Percentiles rank a stretch among this genome's conserved stretches.
Evolutionary conservation across 106 monocot species (phyloP).

Genomic region (Ottelia alismoides): DNA sequence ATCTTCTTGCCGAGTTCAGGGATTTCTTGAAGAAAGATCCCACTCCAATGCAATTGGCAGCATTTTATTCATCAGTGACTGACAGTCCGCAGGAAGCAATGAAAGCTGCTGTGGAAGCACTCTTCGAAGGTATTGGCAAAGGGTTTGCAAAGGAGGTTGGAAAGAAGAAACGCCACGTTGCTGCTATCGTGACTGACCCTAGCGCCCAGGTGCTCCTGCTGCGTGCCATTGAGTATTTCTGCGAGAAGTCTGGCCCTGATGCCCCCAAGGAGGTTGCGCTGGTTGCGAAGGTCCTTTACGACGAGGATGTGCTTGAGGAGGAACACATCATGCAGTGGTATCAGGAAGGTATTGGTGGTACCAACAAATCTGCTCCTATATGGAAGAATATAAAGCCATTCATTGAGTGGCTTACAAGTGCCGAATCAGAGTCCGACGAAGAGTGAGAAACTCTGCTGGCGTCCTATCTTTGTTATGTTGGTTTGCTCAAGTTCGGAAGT

Average conservation of each 20-base stretch:
- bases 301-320: conserved; percentile 65
- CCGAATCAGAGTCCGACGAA: conserved; percentile 34
- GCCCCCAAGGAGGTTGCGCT: conserved; percentile 64
- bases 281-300: conserved; percentile 58
- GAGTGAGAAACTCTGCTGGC: too few species aligned
- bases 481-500: too few species aligned
- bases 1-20: conserved; percentile 30
- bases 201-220: conserved; percentile 44
- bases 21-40: conserved; percentile 19
- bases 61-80: conserved; percentile 8
- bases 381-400: conserved; percentile 80
- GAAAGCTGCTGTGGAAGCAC: conserved; percentile 43
- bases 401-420: conserved; percentile 82
- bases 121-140: conserved; percentile 54
- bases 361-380: conserved; percentile 16
- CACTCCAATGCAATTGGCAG: conserved; percentile 22
- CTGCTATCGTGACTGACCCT: conserved; percentile 31
- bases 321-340: conserved; percentile 65
- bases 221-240: conserved; percentile 41
- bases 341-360: conserved; percentile 24
- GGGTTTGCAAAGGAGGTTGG: conserved; percentile 68
- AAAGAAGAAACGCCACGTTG: conserved; percentile 44
- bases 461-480: too few species aligned
- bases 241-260: conserved; percentile 31
- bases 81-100: conserved; percentile 36